Percentiles rank a stretch among this genome's conserved stretches.
phyloP scores from a whole-genome alignment of 805 yeast genomes.

The Starmerella floris region DNA sequence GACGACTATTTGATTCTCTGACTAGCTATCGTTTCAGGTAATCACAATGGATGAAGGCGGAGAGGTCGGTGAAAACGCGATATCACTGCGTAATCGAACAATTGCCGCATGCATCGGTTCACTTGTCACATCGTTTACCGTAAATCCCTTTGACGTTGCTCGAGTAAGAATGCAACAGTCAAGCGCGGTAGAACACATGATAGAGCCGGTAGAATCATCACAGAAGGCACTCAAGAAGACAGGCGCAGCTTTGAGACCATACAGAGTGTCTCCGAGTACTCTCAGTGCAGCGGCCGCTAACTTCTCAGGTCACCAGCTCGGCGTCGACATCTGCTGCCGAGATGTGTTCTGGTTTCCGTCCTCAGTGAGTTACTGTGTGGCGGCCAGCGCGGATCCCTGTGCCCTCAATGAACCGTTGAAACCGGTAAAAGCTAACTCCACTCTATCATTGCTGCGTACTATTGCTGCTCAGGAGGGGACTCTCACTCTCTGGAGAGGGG shows the following conservation, averaged over 20 bases:
- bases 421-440: constrained; percentile 21
- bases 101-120: constrained; percentile 34
- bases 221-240: background rate
- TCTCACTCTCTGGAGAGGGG: constrained; percentile 74
- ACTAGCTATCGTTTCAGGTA: too few species aligned
- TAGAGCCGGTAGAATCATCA: background rate
- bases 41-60: background rate
- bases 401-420: background rate
- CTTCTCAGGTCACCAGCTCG: constrained; percentile 17
- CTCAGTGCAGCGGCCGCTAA: background rate
- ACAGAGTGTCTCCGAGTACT: background rate
- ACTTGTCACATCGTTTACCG: constrained; percentile 30
- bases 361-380: constrained; percentile 28
- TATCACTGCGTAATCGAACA: constrained; percentile 18
- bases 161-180: constrained; percentile 34
- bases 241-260: background rate
- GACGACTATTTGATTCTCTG: too few species aligned
- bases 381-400: constrained; percentile 22
- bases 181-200: constrained; percentile 17
- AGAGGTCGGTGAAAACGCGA: background rate
- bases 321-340: constrained; percentile 31
- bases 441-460: constrained; percentile 56
- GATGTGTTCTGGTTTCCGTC: constrained; percentile 31
- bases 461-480: constrained; percentile 65
- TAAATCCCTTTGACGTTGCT: constrained; percentile 34